These are phyloP conservation scores for Atkinsonella texensis DNA, from an alignment of 2,329 filamentous ascomycete species.

Conservation along the genomic window DNA sequence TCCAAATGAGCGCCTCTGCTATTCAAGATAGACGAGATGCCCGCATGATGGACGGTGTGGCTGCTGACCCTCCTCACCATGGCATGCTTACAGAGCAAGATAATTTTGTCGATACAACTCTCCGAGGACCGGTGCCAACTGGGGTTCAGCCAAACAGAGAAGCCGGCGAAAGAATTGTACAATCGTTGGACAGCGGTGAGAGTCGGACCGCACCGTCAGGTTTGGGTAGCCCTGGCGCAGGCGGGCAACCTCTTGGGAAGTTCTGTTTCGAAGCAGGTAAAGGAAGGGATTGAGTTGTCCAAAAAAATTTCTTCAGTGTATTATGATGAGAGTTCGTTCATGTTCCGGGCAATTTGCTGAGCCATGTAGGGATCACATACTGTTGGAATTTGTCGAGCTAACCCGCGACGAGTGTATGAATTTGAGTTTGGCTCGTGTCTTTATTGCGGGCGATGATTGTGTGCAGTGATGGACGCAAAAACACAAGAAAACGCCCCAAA, in stretches of 20 bases:
- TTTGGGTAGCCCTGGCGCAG: conserved; percentile 31
- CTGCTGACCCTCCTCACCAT: conserved; percentile 38
- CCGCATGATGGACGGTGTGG: conserved; percentile 55
- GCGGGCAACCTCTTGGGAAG: conserved; percentile 37
- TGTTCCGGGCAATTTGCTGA: no score
- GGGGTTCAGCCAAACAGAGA: conserved; percentile 28
- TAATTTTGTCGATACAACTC: conserved; percentile 52
- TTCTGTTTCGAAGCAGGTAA: conserved; percentile 48
- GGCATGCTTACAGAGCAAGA: conserved; percentile 38
- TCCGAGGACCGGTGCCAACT: conserved; percentile 41
- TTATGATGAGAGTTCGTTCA: no score
- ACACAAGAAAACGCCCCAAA: no score
- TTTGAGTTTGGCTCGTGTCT: no score
- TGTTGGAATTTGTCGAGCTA: no score
- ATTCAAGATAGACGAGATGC: conserved; percentile 46
- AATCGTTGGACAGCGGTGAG: conserved; percentile 42
- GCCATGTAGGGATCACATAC: no score
- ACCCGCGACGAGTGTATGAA: no score
- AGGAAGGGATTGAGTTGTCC: conserved; percentile 7
- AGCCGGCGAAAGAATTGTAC: conserved; percentile 52
- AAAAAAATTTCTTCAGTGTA: no score
- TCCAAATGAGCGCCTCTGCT: conserved; percentile 32
- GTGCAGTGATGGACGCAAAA: no score
- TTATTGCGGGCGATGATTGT: no score
- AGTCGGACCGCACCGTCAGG: conserved; percentile 23